These are phyloP conservation scores for Scenedesmus sp. DNA, from an alignment of 163 green algal species.

Conservation along the genomic window DNA sequence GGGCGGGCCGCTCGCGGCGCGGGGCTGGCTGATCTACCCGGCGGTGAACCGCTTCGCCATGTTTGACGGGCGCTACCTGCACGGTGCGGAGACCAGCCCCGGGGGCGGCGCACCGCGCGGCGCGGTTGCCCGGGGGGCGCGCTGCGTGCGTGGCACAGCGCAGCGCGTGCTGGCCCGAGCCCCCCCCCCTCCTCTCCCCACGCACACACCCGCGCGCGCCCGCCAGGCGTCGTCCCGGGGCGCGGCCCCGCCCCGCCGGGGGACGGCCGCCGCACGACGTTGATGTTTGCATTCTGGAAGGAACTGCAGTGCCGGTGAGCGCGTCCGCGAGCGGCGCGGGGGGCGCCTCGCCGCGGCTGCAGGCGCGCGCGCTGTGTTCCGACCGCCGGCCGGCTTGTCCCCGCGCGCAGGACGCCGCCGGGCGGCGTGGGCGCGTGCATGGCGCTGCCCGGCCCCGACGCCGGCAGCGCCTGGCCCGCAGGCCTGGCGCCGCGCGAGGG, in stretches of 20 bases:
- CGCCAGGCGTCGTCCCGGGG: conserved; percentile 38
- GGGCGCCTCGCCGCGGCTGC: not conserved
- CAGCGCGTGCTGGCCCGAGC: not conserved
- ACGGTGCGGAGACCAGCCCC: conserved; percentile 41
- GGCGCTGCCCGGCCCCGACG: conserved; percentile 26
- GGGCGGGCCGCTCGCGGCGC: not conserved
- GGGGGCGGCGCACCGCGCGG: not conserved
- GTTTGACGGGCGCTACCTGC: conserved; percentile 52
- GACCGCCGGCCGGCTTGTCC: not conserved
- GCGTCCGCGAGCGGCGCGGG: not conserved
- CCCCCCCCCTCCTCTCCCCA: not conserved
- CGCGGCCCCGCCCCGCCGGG: not conserved
- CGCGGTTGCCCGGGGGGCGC: not conserved
- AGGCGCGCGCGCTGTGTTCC: not conserved
- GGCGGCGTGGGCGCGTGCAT: conserved; percentile 21
- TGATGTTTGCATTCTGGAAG: conserved; percentile 52
- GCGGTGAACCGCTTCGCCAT: conserved; percentile 27
- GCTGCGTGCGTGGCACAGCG: not conserved
- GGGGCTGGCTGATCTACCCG: conserved; percentile 47
- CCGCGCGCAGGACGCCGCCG: conserved; percentile 16
- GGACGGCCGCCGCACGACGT: conserved; percentile 27
- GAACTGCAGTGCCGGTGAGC: conserved; percentile 19
- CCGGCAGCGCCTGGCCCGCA: no score
- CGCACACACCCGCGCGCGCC: not conserved
- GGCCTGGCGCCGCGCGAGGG: no score